Conservation (phyloP, 768 basidiomycete species). For the Strobilomyces echinocephalus region DNA sequence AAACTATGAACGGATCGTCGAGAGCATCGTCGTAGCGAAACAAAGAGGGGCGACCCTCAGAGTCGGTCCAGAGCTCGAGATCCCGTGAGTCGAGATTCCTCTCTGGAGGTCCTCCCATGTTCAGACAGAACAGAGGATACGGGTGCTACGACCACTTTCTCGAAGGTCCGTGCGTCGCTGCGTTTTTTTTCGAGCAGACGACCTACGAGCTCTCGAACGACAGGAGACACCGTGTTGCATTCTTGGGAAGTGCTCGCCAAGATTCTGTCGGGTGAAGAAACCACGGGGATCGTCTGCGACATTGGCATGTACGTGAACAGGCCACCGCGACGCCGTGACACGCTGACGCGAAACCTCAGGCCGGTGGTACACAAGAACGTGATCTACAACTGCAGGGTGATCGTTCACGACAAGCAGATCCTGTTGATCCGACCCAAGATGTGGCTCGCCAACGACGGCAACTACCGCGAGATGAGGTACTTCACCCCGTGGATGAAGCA, state of each 20-base stretch:
- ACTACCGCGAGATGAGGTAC: conserved; percentile 85
- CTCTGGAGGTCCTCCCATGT: neutral
- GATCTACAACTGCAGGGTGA: conserved; percentile 93
- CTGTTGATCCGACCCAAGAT: conserved; percentile 96
- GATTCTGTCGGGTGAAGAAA: conserved; percentile 74
- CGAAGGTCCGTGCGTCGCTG: conserved; percentile 56
- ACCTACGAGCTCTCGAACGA: neutral
- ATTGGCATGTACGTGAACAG: conserved; percentile 77
- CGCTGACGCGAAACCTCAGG: conserved; percentile 43
- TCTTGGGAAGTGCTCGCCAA: conserved; percentile 98
- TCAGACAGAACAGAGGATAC: conserved; percentile 63
- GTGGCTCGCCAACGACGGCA: conserved; percentile 99
- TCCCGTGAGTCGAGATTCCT: conserved; percentile 54
- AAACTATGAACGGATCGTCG: conserved; percentile 86
- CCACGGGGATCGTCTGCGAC: conserved; percentile 88
- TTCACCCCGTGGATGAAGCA: conserved; percentile 96
- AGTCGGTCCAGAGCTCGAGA: conserved; percentile 96
- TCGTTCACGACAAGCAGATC: conserved; percentile 82
- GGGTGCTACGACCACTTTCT: conserved; percentile 97
- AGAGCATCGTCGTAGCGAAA: conserved; percentile 86
- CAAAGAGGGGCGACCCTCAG: conserved; percentile 81
- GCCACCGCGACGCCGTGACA: too few relatives aligned
- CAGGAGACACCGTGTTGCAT: conserved; percentile 94
- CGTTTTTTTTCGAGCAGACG: neutral
- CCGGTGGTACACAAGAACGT: conserved; percentile 97